Conservation (phyloP, 805 yeast species). For the Nakazawaea holstii region DNA sequence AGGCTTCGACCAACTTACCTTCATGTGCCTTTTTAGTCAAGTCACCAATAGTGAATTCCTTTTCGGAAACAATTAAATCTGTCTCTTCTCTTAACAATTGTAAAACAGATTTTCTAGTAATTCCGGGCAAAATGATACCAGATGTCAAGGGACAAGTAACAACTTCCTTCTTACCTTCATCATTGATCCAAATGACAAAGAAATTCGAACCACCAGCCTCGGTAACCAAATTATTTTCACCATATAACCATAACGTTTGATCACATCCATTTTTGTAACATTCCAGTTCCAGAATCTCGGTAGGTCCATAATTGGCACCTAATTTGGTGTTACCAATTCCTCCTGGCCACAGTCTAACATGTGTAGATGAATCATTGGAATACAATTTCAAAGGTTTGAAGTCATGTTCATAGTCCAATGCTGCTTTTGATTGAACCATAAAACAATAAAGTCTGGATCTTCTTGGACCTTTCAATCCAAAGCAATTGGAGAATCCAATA, state of each 20-base stretch:
- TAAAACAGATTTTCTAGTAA: slow-evolving; percentile 45
- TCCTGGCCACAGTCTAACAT: slow-evolving; percentile 55
- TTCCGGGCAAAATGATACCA: slow-evolving; percentile 50
- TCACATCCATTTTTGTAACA: slow-evolving; percentile 42
- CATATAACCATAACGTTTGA: slow-evolving; percentile 50
- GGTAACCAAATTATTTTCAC: slow-evolving; percentile 44
- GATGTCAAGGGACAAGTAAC: slow-evolving; percentile 44
- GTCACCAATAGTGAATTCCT: slow-evolving; percentile 41
- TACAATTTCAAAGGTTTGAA: slow-evolving; percentile 43
- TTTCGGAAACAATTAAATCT: slow-evolving; percentile 31
- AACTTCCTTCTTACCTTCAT: slow-evolving; percentile 38
- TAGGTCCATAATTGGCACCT: slow-evolving; percentile 54
- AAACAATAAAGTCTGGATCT: slow-evolving; percentile 36
- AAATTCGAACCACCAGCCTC: slow-evolving; percentile 55
- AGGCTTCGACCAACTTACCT: slow-evolving; percentile 47
- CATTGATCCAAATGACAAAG: slow-evolving; percentile 40
- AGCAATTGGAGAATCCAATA: slow-evolving; percentile 41
- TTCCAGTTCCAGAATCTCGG: slow-evolving; percentile 38
- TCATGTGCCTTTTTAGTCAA: slow-evolving; percentile 38
- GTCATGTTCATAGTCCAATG: slow-evolving; percentile 20
- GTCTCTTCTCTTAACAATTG: slow-evolving; percentile 33
- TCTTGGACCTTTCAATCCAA: slow-evolving; percentile 42
- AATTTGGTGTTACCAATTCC: slow-evolving; percentile 48
- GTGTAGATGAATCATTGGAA: slow-evolving; percentile 38
- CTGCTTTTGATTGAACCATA: slow-evolving; percentile 40